A percentile compares a stretch with the other conserved stretches of the same genome.
These are phyloP conservation scores for Lentinus tigrinus DNA, from an alignment of 768 basidiomycete genomes.

Conservation along the genomic window DNA sequence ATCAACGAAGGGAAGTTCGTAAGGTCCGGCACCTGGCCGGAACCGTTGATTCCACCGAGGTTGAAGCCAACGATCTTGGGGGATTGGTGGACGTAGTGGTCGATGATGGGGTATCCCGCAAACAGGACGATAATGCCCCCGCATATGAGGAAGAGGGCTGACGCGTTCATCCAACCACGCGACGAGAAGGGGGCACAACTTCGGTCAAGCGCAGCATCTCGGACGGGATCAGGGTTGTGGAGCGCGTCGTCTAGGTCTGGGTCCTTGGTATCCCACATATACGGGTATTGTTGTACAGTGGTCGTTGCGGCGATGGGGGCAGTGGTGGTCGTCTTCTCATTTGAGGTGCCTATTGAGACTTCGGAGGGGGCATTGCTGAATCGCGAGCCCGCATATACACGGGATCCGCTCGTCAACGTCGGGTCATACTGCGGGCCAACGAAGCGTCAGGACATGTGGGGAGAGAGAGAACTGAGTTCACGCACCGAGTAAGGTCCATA, in stretches of 20 bases:
- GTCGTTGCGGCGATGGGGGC: slow-evolving; percentile 45
- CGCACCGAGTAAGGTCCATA: slow-evolving; percentile 87
- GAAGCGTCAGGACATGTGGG: neutral
- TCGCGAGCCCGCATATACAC: slow-evolving; percentile 44
- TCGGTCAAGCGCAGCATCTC: slow-evolving; percentile 57
- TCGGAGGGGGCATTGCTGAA: slow-evolving; percentile 59
- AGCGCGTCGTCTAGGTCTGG: slow-evolving; percentile 88
- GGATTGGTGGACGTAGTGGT: slow-evolving; percentile 39
- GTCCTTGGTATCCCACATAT: slow-evolving; percentile 75
- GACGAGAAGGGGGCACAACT: slow-evolving; percentile 74
- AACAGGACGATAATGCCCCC: slow-evolving; percentile 75
- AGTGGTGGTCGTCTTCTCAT: slow-evolving; percentile 32
- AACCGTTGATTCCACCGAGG: slow-evolving; percentile 83
- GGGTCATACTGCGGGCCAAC: slow-evolving; percentile 53
- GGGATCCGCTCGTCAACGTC: slow-evolving; percentile 36
- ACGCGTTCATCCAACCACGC: slow-evolving; percentile 82
- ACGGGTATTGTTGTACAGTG: slow-evolving; percentile 64
- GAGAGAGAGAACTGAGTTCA: neutral
- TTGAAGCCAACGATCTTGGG: slow-evolving; percentile 59
- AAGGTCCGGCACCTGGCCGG: slow-evolving; percentile 84
- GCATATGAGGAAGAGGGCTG: slow-evolving; percentile 68
- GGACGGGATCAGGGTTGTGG: slow-evolving; percentile 83
- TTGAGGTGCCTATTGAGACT: slow-evolving; percentile 36
- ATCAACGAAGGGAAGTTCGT: slow-evolving; percentile 67
- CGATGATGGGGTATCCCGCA: slow-evolving; percentile 84